phyloP scores from a whole-genome alignment of 345 rosid genomes.

The Crucihimalaya himalaica region DNA sequence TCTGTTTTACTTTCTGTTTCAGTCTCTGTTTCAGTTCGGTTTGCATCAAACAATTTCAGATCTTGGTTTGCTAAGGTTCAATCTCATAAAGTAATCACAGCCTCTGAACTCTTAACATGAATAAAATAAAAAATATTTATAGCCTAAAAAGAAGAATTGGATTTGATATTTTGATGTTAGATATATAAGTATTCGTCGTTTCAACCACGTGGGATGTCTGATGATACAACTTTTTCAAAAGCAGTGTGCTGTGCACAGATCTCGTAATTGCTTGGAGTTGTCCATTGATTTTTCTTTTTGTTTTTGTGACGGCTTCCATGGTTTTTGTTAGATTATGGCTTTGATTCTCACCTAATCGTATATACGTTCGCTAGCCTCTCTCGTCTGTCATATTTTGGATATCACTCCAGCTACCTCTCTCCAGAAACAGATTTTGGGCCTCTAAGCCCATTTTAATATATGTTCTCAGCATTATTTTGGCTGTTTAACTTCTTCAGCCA shows the following conservation, averaged over 20 bases:
- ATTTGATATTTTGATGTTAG: not conserved
- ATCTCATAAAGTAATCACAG: no score
- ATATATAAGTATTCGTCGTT: not conserved
- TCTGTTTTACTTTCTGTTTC: no score
- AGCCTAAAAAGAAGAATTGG: not conserved
- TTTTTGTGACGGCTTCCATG: not conserved
- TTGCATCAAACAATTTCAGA: no score
- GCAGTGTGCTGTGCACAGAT: not conserved
- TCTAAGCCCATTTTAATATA: not conserved
- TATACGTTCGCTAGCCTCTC: not conserved
- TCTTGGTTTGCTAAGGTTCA: no score
- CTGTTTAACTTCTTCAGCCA: not conserved
- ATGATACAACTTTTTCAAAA: not conserved
- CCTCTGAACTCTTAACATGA: no score
- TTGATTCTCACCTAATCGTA: not conserved
- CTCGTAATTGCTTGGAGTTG: not conserved
- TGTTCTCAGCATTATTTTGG: not conserved
- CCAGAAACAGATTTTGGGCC: not conserved
- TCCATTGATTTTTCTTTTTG: not conserved
- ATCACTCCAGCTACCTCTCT: not conserved
- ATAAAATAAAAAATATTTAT: no score
- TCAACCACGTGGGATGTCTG: conserved; percentile 26
- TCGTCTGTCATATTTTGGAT: not conserved
- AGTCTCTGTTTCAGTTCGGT: no score
- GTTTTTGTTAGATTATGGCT: not conserved